Conservation (phyloP, 768 basidiomycete species). For the Mrakia blollopis region DNA sequence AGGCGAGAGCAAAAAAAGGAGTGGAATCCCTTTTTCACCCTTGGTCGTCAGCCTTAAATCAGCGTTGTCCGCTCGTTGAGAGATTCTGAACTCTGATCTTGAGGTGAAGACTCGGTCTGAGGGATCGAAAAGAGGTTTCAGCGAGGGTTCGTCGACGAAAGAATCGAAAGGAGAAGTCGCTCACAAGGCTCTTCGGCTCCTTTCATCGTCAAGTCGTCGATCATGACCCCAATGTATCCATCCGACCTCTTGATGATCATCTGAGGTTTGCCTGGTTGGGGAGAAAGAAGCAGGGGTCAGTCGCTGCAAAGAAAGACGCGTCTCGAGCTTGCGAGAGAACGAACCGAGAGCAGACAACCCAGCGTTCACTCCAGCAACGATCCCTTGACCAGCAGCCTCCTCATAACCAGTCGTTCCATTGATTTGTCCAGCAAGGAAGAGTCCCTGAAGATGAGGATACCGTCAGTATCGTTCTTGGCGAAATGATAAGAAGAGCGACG, state of each 20-base stretch:
- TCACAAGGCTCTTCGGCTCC: constrained; percentile 87
- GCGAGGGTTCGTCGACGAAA: background rate
- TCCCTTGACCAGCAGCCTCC: constrained; percentile 85
- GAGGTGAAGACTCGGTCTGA: constrained; percentile 91
- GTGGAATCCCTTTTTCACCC: constrained; percentile 51
- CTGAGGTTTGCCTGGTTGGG: constrained; percentile 47
- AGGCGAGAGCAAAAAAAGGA: constrained; percentile 40
- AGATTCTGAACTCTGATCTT: constrained; percentile 83
- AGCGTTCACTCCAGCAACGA: constrained; percentile 83
- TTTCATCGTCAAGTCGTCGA: constrained; percentile 82
- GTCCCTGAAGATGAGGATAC: constrained; percentile 51
- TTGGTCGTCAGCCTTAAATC: constrained; percentile 74
- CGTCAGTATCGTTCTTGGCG: too few species aligned
- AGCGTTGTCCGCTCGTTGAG: constrained; percentile 81
- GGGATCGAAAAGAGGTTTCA: background rate
- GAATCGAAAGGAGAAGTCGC: constrained; percentile 37
- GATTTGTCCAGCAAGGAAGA: constrained; percentile 86
- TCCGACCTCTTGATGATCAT: constrained; percentile 74
- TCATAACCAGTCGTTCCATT: constrained; percentile 94
- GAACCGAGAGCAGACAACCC: constrained; percentile 58
- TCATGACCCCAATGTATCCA: constrained; percentile 82
- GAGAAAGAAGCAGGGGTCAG: background rate
- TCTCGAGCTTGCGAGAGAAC: background rate
- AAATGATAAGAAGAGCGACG: background rate
- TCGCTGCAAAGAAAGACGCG: too few species aligned